Conservation (phyloP, 202 grass and related monocot species). For the Brachypodium distachyon region DNA sequence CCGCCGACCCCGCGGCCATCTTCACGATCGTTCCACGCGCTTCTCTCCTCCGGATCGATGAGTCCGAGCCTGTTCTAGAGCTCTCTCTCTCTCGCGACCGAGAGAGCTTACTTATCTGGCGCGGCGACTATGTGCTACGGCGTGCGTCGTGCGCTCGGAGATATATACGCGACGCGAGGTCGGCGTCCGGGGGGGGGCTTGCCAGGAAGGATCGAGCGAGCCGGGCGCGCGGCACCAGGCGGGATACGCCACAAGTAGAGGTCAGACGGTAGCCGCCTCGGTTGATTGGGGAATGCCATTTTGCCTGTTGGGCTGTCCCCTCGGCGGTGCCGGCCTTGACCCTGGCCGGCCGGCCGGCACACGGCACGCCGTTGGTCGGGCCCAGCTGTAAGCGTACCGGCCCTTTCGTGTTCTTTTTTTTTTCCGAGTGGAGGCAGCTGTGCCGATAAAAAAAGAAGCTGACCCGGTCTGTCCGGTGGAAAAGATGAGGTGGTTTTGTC, state of each 20-base stretch:
- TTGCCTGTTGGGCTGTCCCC: neutral
- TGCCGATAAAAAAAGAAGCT: too few relatives aligned
- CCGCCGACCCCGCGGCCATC: neutral
- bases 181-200: neutral
- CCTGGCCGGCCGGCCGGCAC: neutral
- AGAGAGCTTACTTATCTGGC: neutral
- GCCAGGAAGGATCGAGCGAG: neutral
- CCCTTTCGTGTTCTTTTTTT: too few relatives aligned
- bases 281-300: neutral
- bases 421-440: too few relatives aligned
- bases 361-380: neutral
- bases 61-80: neutral
- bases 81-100: neutral
- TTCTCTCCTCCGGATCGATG: too few relatives aligned
- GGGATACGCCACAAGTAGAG: neutral
- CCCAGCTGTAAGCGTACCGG: neutral
- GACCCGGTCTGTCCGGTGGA: too few relatives aligned
- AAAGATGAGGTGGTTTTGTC: too few relatives aligned
- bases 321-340: neutral
- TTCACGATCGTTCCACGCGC: neutral
- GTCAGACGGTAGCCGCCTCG: neutral
- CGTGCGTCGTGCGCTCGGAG: neutral
- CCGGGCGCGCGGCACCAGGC: neutral
- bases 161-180: neutral
- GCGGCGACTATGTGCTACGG: too few relatives aligned